Percentiles rank a stretch among this genome's conserved stretches.
phyloP scores from a whole-genome alignment of 1,139 yeast species.

The Suhomyces kunorum region DNA sequence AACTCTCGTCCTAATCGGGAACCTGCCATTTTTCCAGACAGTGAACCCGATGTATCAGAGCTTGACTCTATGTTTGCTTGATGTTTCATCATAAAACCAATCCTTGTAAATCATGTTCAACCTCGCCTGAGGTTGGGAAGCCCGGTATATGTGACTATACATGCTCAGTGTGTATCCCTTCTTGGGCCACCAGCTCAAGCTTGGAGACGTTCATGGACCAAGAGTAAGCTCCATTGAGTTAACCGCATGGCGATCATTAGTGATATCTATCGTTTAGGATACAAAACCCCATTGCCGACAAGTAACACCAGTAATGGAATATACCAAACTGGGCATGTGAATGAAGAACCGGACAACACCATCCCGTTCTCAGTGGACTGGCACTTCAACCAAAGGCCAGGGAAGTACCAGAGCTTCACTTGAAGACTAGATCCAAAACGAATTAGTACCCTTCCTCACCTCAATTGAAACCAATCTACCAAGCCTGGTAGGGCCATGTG shows the following conservation, averaged over 20 bases:
- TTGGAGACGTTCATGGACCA: conserved; percentile 56
- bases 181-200: conserved; percentile 7
- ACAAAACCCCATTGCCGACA: conserved; percentile 62
- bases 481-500: neutral
- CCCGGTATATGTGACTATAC: conserved; percentile 79
- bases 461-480: neutral
- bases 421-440: conserved; percentile 20
- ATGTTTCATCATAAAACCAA: conserved; percentile 64
- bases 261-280: conserved; percentile 78
- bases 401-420: conserved; percentile 20
- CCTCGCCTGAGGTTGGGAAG: conserved; percentile 34
- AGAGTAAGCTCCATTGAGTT: conserved; percentile 96
- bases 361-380: neutral
- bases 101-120: conserved; percentile 23
- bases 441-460: conserved; percentile 11
- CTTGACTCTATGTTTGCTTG: conserved; percentile 89
- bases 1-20: conserved; percentile 46
- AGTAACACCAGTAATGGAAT: conserved; percentile 16
- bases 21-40: conserved; percentile 52
- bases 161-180: conserved; percentile 18
- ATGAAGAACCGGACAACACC: neutral
- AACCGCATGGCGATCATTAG: conserved; percentile 54
- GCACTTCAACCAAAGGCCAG: neutral
- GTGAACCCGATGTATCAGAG: conserved; percentile 57
- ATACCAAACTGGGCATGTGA: conserved; percentile 18